A percentile compares a stretch with the other conserved stretches of the same genome.
Conservation (phyloP, 495 filamentous ascomycete species). For the Glutinoglossum americanum region DNA sequence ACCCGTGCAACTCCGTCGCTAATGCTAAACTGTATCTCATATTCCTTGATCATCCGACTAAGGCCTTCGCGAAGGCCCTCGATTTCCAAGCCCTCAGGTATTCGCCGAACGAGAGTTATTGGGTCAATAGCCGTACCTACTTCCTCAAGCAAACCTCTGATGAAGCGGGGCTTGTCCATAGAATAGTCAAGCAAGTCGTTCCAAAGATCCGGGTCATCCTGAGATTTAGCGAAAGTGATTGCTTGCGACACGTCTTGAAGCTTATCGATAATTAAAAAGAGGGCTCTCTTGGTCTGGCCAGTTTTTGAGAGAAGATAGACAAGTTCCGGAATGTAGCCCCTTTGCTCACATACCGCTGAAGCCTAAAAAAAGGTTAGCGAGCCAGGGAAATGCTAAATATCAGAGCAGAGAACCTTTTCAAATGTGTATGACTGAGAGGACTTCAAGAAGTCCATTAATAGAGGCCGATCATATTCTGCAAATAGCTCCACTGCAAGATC, state of each 20-base stretch:
- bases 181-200: slow-evolving; percentile 82
- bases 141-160: slow-evolving; percentile 76
- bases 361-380: slow-evolving; percentile 23
- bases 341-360: slow-evolving; percentile 51
- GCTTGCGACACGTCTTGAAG: slow-evolving; percentile 75
- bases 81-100: slow-evolving; percentile 79
- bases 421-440: slow-evolving; percentile 65
- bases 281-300: slow-evolving; percentile 71
- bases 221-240: slow-evolving; percentile 82
- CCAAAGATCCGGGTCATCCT: slow-evolving; percentile 80
- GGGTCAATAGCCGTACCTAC: slow-evolving; percentile 85
- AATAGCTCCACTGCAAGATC: slow-evolving; percentile 74
- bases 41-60: slow-evolving; percentile 69
- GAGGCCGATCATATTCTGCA: slow-evolving; percentile 52
- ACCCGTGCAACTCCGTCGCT: slow-evolving; percentile 76
- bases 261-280: slow-evolving; percentile 77
- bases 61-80: slow-evolving; percentile 72
- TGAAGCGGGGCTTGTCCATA: slow-evolving; percentile 92
- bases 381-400: background rate
- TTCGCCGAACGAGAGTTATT: slow-evolving; percentile 68
- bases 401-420: slow-evolving; percentile 26
- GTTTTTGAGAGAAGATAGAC: slow-evolving; percentile 90
- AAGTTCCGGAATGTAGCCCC: slow-evolving; percentile 65
- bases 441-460: slow-evolving; percentile 76
- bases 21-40: slow-evolving; percentile 81